Percentiles rank a stretch among this genome's conserved stretches.
phyloP scores from a whole-genome alignment of 192 early-diverging fungal species.

The Coemansia biformis region DNA sequence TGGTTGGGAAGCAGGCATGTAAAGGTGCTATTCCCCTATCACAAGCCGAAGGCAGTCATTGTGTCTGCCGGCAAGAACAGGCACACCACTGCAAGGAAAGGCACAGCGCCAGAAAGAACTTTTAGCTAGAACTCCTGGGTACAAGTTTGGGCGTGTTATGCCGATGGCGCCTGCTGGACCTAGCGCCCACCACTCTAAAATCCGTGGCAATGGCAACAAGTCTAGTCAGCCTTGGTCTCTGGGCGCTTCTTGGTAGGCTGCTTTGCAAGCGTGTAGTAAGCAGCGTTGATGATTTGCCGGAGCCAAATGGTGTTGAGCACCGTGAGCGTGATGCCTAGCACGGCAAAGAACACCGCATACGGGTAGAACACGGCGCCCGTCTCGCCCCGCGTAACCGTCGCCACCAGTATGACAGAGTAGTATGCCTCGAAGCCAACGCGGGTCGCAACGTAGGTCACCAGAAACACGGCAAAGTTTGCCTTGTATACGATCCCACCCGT shows the following conservation, averaged over 20 bases:
- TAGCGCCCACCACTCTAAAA: too few relatives aligned
- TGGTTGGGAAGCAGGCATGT: too few relatives aligned
- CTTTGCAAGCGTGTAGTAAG: constrained; percentile 28
- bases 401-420: constrained; percentile 18
- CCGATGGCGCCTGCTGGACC: too few relatives aligned
- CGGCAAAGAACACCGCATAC: constrained; percentile 33
- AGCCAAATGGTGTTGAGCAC: constrained; percentile 40
- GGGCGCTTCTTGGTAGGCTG: not conserved
- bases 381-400: constrained; percentile 1
- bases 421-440: constrained; percentile 37
- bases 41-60: too few relatives aligned
- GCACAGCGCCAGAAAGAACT: too few relatives aligned
- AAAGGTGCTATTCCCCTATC: too few relatives aligned
- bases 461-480: constrained; percentile 30
- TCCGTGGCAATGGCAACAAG: too few relatives aligned
- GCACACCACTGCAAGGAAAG: too few relatives aligned
- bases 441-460: constrained; percentile 16
- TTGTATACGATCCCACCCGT: constrained; percentile 23
- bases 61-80: too few relatives aligned
- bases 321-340: constrained; percentile 32
- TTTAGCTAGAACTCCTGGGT: too few relatives aligned
- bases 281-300: constrained; percentile 29
- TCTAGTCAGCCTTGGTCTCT: not conserved
- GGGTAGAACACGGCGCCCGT: constrained; percentile 26
- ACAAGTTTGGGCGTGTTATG: too few relatives aligned